phyloP scores from a whole-genome alignment of 805 yeast species.

The Candida adriatica region DNA sequence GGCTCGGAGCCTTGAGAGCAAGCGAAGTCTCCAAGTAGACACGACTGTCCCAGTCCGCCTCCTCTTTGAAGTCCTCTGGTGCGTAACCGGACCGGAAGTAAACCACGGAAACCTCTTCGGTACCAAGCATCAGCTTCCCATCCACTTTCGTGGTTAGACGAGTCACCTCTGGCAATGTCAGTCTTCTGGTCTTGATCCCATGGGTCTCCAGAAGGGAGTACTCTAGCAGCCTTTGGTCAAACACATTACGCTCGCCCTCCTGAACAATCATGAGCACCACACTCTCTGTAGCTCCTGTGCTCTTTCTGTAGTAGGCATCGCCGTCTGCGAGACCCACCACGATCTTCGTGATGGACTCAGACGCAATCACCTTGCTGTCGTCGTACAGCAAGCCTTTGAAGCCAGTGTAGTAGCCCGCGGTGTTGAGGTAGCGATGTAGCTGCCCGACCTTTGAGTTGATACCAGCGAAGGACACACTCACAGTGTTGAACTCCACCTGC shows the following conservation, averaged over 20 bases:
- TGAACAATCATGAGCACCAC: constrained; percentile 76
- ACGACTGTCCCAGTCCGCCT: constrained; percentile 74
- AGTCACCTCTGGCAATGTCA: constrained; percentile 56
- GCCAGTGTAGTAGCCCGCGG: constrained; percentile 45
- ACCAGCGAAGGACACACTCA: constrained; percentile 93
- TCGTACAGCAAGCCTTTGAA: constrained; percentile 37
- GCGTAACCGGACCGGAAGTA: constrained; percentile 88
- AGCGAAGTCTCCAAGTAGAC: constrained; percentile 59
- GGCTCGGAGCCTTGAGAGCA: constrained; percentile 89
- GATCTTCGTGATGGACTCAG: constrained; percentile 54
- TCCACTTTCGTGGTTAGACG: constrained; percentile 31
- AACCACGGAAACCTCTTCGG: constrained; percentile 76
- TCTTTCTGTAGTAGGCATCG: constrained; percentile 44
- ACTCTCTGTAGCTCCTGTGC: constrained; percentile 29
- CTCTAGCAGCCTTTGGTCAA: constrained; percentile 87
- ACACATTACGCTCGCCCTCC: constrained; percentile 77
- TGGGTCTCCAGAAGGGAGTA: constrained; percentile 51
- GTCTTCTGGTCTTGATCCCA: constrained; percentile 56
- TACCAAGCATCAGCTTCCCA: constrained; percentile 45
- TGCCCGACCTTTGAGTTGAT: constrained; percentile 73
- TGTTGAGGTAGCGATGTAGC: constrained; percentile 62
- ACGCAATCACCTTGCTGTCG: constrained; percentile 50
- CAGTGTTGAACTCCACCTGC: constrained; percentile 95
- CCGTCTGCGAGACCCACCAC: constrained; percentile 69
- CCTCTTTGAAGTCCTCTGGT: constrained; percentile 68